Evolutionary conservation across 352 stramenopile species (phyloP).

Genomic region (Hyphochytrium catenoides): DNA sequence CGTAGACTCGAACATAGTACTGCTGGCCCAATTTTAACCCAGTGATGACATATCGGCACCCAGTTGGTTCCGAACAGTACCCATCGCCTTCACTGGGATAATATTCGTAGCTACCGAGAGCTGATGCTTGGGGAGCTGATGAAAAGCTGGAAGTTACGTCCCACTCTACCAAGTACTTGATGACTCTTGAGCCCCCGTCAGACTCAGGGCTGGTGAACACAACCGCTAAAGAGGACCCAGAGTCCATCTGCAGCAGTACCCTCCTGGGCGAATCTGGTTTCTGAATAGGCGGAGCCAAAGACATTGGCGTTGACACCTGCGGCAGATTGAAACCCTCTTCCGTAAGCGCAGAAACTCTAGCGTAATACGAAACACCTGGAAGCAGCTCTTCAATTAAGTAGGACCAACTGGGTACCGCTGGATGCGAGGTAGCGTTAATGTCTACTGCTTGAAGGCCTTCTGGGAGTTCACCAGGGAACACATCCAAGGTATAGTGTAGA

Average conservation of each 20-base stretch:
- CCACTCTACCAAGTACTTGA: slow-evolving; percentile 86
- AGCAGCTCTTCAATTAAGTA: too few relatives aligned
- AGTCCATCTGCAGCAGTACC: slow-evolving; percentile 40
- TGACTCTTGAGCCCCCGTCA: slow-evolving; percentile 70
- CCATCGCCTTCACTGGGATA: too few relatives aligned
- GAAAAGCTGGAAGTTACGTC: slow-evolving; percentile 58
- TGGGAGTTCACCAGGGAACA: too few relatives aligned
- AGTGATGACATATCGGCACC: slow-evolving; percentile 57
- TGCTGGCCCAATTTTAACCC: slow-evolving; percentile 34
- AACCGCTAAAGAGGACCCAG: slow-evolving; percentile 44
- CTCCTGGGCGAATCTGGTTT: slow-evolving; percentile 49
- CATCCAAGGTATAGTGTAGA: too few relatives aligned
- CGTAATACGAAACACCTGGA: slow-evolving; percentile 49
- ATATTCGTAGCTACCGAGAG: slow-evolving; percentile 46
- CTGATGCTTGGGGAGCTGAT: slow-evolving; percentile 27
- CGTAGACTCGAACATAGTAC: slow-evolving; percentile 72
- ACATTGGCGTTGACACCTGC: slow-evolving; percentile 34
- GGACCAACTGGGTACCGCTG: too few relatives aligned
- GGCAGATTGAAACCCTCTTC: slow-evolving; percentile 60
- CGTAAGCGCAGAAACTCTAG: slow-evolving; percentile 67
- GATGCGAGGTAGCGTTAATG: too few relatives aligned
- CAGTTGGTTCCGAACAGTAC: too few relatives aligned
- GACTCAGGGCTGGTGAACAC: slow-evolving; percentile 63
- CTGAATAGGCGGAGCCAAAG: slow-evolving; percentile 47
- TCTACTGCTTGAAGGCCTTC: too few relatives aligned